Evolutionary conservation across 169 alveolate genomes (phyloP), one percentile per base, ranked within the genome.

Genomic region (Plasmodium blacklocki): DNA sequence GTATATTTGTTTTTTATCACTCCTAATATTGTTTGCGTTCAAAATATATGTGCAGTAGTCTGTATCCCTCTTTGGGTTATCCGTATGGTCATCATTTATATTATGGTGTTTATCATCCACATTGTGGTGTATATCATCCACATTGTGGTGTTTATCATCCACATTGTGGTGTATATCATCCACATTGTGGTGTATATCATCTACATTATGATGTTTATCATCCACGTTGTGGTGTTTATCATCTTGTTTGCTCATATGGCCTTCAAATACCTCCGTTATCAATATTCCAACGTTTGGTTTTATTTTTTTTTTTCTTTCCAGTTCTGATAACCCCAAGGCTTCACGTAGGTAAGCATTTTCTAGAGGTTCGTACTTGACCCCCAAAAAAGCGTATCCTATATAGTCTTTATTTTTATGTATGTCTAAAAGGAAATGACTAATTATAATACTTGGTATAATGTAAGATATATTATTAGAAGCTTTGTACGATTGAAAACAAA

Each of bases 401-500:
- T 93, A 95, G 18, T 86, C 49, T 2, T 83, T 63, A 63, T 87
- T 74, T 43, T 58, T 45, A 14, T 75, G 67, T 18, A 95, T 54
- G 49, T 95, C 96, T 29, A 80, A 39, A 26, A 95, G 92, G 23
- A 95, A 90, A 54, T 93, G 97, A 2, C 66, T 78, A 3, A 95
- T 83, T 29, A 95, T 90, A n/a, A 86, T 67, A 39, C 93, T 85
- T 11, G 97, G 97, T 8, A 95, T 94, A 26, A 95, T 92, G 73
- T 95, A 95, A 2, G 96, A 97, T 12, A 93, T 95, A 88, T 93
- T 95, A 68, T 95, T 97, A 15, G 97, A 96, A 73, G 89, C 95
- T 66, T 94, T 96, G 74, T 78, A 93, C 1, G 96, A 95, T 86
- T 95, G 97, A 87, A 94, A 95, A 18, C 97, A 95, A 15, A 95